A percentile compares a stretch with the other conserved stretches of the same genome.
phyloP scores from a whole-genome alignment of 768 basidiomycete species.

The Pholiota conissans region DNA sequence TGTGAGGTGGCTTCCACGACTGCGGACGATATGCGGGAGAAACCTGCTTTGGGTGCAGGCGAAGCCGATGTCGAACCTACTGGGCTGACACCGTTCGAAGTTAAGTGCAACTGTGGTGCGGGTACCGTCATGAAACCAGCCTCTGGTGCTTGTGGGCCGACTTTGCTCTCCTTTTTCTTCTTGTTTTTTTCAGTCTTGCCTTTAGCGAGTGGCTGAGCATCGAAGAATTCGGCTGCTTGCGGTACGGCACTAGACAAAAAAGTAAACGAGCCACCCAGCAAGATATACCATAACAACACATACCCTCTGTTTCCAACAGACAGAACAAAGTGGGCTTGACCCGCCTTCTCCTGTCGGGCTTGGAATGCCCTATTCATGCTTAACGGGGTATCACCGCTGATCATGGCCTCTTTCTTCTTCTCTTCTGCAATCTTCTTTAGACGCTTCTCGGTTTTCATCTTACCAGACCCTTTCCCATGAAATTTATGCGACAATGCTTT shows the following conservation, averaged over 20 bases:
- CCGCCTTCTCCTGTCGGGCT: slow-evolving; percentile 88
- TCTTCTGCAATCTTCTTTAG: slow-evolving; percentile 98
- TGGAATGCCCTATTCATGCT: slow-evolving; percentile 96
- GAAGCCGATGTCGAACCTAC: slow-evolving; percentile 50
- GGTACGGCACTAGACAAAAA: slow-evolving; percentile 67
- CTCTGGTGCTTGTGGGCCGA: slow-evolving; percentile 43
- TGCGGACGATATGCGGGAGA: slow-evolving; percentile 71
- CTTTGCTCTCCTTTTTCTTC: slow-evolving; percentile 76
- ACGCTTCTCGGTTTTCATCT: slow-evolving; percentile 96
- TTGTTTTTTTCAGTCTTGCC: slow-evolving; percentile 82
- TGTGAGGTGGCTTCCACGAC: slow-evolving; percentile 48
- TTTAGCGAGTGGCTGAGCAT: slow-evolving; percentile 78
- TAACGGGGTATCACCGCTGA: slow-evolving; percentile 90
- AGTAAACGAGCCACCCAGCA: slow-evolving; percentile 11
- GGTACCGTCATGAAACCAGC: slow-evolving; percentile 76
- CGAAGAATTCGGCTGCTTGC: slow-evolving; percentile 80
- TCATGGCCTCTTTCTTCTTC: slow-evolving; percentile 91
- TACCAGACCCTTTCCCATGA: slow-evolving; percentile 96
- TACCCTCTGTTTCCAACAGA: slow-evolving; percentile 93
- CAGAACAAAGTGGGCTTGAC: slow-evolving; percentile 94
- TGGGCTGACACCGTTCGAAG: slow-evolving; percentile 49
- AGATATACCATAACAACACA: slow-evolving; percentile 23
- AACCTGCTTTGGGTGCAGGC: slow-evolving; percentile 70
- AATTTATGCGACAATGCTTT: slow-evolving; percentile 97
- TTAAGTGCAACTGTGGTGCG: slow-evolving; percentile 45